These are phyloP conservation scores for Heterobasidion irregulare DNA, from an alignment of 1,284 basidiomycete genomes.

Conservation along the genomic window DNA sequence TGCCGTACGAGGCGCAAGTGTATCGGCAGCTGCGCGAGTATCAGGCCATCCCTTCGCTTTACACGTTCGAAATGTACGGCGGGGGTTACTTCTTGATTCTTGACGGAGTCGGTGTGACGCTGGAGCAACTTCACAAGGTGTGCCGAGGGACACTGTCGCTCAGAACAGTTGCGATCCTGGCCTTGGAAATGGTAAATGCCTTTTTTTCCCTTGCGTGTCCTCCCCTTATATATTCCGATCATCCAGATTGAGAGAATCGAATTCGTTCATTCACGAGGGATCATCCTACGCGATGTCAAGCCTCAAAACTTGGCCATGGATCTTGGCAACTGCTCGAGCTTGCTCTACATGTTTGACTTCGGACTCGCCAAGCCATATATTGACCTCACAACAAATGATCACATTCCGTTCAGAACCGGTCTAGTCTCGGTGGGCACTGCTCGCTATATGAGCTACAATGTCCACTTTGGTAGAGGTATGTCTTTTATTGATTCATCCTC, in stretches of 20 bases:
- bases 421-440: slow-evolving; percentile 6
- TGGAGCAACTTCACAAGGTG: slow-evolving; percentile 6
- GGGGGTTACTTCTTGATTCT: slow-evolving; percentile 10
- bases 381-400: slow-evolving; percentile 6
- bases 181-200: slow-evolving; percentile 9
- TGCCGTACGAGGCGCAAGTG: slow-evolving; percentile 6
- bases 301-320: slow-evolving; percentile 15
- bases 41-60: slow-evolving; percentile 3
- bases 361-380: slow-evolving; percentile 8
- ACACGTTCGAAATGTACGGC: slow-evolving; percentile 6
- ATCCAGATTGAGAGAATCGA: slow-evolving; percentile 7
- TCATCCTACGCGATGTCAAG: slow-evolving; percentile 13
- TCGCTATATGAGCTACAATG: slow-evolving; percentile 9
- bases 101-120: slow-evolving; percentile 12
- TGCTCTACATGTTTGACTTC: slow-evolving; percentile 13
- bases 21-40: slow-evolving; percentile 4
- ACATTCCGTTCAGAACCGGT: slow-evolving; percentile 8
- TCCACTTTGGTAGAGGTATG: slow-evolving; percentile 6
- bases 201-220: too few species aligned
- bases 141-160: slow-evolving; percentile 12
- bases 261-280: slow-evolving; percentile 10
- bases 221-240: too few species aligned
- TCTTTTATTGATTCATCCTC: not conserved
- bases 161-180: slow-evolving; percentile 13
- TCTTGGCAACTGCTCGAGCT: not conserved